These are phyloP conservation scores for Pyricularia grisea DNA, from an alignment of 2,329 filamentous ascomycete genomes.

Conservation along the genomic window DNA sequence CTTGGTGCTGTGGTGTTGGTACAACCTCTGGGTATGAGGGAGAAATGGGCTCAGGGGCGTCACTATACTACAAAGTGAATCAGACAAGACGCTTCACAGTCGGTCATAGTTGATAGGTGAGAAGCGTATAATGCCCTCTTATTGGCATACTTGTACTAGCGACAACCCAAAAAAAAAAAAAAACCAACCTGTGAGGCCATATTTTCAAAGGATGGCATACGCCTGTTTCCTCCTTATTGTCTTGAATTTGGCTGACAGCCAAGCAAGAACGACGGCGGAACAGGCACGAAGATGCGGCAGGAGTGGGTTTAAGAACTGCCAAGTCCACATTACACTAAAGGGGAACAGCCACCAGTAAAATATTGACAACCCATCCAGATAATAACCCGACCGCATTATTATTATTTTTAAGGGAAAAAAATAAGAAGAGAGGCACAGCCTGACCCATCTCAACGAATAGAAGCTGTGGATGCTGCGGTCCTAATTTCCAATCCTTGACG, in stretches of 20 bases:
- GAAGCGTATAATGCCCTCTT: neutral
- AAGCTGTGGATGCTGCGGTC: neutral
- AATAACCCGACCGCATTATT: neutral
- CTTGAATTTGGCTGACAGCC: neutral
- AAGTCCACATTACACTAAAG: neutral
- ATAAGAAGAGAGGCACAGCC: neutral
- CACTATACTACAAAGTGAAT: neutral
- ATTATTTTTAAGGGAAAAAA: too few species aligned
- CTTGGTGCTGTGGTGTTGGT: neutral
- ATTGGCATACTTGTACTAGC: neutral
- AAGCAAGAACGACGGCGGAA: neutral
- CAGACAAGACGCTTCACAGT: neutral
- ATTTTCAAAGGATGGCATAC: neutral
- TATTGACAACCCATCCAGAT: too few species aligned
- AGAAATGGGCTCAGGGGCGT: slow-evolving; percentile 6
- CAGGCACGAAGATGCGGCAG: neutral
- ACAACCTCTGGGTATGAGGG: slow-evolving; percentile 6
- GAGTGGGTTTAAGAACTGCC: neutral
- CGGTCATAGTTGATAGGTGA: neutral
- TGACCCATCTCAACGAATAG: neutral
- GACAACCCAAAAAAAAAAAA: neutral
- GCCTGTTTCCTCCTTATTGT: neutral
- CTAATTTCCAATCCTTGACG: neutral
- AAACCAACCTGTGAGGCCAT: neutral
- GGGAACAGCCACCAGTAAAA: neutral